phyloP scores from a whole-genome alignment of 805 yeast genomes.

The Candida fluviatilis region DNA sequence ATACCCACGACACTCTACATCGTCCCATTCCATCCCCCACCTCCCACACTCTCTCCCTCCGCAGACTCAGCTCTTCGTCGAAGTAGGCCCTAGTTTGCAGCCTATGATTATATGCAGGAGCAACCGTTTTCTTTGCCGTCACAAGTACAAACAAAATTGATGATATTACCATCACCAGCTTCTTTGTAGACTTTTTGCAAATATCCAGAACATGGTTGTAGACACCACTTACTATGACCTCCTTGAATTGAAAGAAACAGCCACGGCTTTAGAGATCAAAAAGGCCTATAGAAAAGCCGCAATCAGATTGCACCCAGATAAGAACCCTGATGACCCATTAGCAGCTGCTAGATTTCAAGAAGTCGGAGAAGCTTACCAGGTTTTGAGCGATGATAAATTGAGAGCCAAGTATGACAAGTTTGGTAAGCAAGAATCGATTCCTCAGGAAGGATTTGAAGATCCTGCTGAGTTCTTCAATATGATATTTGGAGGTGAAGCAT shows the following conservation, averaged over 20 bases:
- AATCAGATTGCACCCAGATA: conserved; percentile 41
- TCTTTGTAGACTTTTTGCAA: too few species aligned
- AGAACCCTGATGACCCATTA: conserved; percentile 42
- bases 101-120: too few species aligned
- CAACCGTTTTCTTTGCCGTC: too few species aligned
- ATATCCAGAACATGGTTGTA: conserved; percentile 33
- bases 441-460: conserved; percentile 65
- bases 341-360: conserved; percentile 44
- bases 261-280: conserved; percentile 41
- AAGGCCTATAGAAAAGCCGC: conserved; percentile 45
- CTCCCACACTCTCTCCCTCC: too few species aligned
- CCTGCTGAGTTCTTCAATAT: conserved; percentile 80
- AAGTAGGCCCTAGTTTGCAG: too few species aligned
- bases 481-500: conserved; percentile 84
- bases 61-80: too few species aligned
- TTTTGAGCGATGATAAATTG: conserved; percentile 59
- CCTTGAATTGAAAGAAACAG: conserved; percentile 28
- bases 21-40: too few species aligned
- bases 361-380: conserved; percentile 72
- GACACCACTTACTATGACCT: conserved; percentile 42
- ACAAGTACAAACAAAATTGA: not conserved
- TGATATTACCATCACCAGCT: too few species aligned
- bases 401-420: conserved; percentile 68
- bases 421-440: conserved; percentile 68
- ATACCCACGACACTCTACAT: too few species aligned